These are phyloP conservation scores for Hymenoscyphus linearis DNA, from an alignment of 2,329 filamentous ascomycete species.

Conservation along the genomic window DNA sequence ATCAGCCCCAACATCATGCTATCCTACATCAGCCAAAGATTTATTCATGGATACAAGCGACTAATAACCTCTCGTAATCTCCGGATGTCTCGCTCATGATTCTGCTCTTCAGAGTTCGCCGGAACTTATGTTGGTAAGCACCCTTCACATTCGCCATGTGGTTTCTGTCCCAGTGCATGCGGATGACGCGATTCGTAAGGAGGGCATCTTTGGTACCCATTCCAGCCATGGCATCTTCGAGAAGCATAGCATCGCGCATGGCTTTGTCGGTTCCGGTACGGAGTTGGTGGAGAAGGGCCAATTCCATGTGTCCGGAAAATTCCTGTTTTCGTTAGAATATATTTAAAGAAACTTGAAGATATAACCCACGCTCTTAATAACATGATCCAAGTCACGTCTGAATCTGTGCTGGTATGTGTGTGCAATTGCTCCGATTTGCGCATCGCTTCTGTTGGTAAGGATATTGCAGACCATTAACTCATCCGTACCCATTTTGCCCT, in stretches of 20 bases:
- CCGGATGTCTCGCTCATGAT: conserved; percentile 82
- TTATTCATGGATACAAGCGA: conserved; percentile 52
- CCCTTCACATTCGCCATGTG: conserved; percentile 72
- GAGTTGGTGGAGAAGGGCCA: conserved; percentile 77
- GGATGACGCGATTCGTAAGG: conserved; percentile 71
- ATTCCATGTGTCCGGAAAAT: conserved; percentile 89
- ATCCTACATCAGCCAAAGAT: not conserved
- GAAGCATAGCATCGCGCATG: conserved; percentile 71
- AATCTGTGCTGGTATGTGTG: conserved; percentile 71
- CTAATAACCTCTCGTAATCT: conserved; percentile 71
- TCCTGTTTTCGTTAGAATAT: conserved; percentile 41
- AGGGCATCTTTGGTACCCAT: conserved; percentile 80
- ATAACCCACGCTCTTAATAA: conserved; percentile 60
- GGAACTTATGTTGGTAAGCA: conserved; percentile 69
- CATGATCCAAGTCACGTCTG: conserved; percentile 61
- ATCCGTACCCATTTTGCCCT: conserved; percentile 68
- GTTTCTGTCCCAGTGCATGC: conserved; percentile 75
- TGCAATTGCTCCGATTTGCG: conserved; percentile 76
- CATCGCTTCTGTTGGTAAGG: conserved; percentile 68
- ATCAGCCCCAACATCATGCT: not conserved
- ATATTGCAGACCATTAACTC: conserved; percentile 74
- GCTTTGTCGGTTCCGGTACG: conserved; percentile 72
- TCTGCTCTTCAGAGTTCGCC: conserved; percentile 59
- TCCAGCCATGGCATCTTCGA: conserved; percentile 87
- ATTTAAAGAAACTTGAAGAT: not conserved